These are phyloP conservation scores for Diaporthe velutina DNA, from an alignment of 2,329 filamentous ascomycete genomes.

Conservation along the genomic window DNA sequence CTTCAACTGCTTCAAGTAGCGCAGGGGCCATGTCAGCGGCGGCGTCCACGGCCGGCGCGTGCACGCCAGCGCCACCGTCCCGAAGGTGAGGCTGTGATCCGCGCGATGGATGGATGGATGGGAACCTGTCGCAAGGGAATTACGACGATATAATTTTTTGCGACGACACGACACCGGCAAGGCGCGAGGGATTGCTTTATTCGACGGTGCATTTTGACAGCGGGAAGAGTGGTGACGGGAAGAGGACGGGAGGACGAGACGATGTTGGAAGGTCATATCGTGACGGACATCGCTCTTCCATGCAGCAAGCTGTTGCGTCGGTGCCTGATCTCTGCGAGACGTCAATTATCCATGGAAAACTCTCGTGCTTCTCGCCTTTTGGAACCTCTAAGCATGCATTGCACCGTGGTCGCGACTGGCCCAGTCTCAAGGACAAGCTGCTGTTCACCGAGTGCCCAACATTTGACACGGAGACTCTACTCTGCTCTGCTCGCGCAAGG, in stretches of 20 bases:
- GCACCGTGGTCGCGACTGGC: too few relatives aligned
- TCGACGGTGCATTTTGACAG: neutral
- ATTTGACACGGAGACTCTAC: neutral
- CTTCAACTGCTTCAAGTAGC: conserved; percentile 64
- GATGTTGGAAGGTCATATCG: neutral
- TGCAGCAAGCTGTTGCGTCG: neutral
- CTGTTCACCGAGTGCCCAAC: neutral
- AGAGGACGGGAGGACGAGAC: too few relatives aligned
- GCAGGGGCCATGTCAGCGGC: neutral
- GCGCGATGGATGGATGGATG: neutral
- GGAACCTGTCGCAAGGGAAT: too few relatives aligned
- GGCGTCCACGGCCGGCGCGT: conserved; percentile 1
- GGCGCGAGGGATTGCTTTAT: too few relatives aligned
- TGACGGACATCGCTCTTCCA: neutral
- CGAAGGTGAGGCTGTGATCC: neutral
- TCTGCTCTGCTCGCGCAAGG: neutral
- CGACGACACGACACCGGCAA: neutral
- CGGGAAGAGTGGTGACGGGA: too few relatives aligned
- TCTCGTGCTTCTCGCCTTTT: too few relatives aligned
- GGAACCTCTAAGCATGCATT: too few relatives aligned
- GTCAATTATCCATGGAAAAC: neutral
- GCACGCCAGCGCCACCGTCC: neutral
- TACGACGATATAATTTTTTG: neutral
- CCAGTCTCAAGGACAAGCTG: neutral
- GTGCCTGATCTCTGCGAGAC: neutral